Base-by-base conservation (phyloP, 2,329 filamentous ascomycete species). In the Botryotinia convoluta region DNA sequence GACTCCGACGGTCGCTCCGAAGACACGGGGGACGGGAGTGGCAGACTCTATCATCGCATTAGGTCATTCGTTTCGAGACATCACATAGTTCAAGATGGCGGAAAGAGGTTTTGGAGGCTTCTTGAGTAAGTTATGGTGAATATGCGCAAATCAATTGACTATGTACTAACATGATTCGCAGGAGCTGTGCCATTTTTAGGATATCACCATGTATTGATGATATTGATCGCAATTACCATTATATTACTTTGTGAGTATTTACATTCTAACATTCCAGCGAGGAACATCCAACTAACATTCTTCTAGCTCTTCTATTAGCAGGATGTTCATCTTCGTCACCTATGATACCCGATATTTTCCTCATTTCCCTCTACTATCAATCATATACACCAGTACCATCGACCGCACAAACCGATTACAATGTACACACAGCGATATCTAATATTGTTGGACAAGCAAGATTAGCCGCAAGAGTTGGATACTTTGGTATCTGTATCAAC, bases 261-360 rank as follows among this genome's bases (percentile, higher is more conserved):
- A 22, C 18, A 10, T 18, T 29, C 48, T 2, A 54, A 44, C 68
- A 60, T 72, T 61, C 54, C 18, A 39, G 63, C 44, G 12, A 59
- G 39, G n/a, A 32, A 48, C 12, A 45, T 74, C 77, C 74, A 35
- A 74, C 76, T 77, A 72, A 77, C 76, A 68, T 39, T 29, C 26
- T 37, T 39, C 59, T 79, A 98, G 95, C 96, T 79, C 89, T 99
- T 76, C 85, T 99, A 79, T 75, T 99, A 78, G 95, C 96, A 80
- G 96, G 96, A 79, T 99, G 96, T 84, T 98, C 96, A 7, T 98
- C 95, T 16, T 97, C 95, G 59, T 98, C 95, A 69, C 96, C 95
- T 3, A 86, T 97, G 39, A 98, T 99, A 79, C 96, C 96, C 39
- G 91, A 91, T 81, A 98, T 99, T 83, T 99, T 98, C 87, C 90